Base-by-base conservation (phyloP, 176 grass and related monocot genomes). In the Carex cristatella region DNA sequence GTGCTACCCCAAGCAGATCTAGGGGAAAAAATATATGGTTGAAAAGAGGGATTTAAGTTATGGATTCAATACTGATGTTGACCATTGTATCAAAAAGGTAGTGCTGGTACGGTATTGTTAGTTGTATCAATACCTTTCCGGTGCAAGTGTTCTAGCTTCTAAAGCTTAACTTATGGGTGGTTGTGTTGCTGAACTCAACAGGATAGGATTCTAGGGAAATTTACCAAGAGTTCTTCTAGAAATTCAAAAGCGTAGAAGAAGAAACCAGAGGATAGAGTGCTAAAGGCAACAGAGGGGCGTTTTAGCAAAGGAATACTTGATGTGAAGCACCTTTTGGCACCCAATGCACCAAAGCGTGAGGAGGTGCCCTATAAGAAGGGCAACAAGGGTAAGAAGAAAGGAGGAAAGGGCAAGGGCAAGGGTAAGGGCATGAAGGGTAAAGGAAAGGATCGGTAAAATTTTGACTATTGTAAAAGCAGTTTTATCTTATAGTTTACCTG, bases 261-360 rank as follows among this genome's bases (percentile, higher is more conserved):
- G 31, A 95, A 88, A 37, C 90, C 88, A 82, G 96, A 92, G 67
- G 90, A 90, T 60, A 88, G 85, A 73, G 88, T 89, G 56, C 87
- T 95, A 13, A 94, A 67, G 87, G 91, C 90, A 2, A 95, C 87
- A 0, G 88, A 99, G 87, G 93, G 96, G n/a, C 85, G 65, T 79
- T 99, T 99, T 80, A 99, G 83, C 83, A 99, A 95, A 69, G 96
- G 95, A 85, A 87, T 98, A 83, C 90, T 95, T 63, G 81, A 99
- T 60, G 91, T 98, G 40, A 98, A 95, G 42, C 93, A 95, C 82
- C 87, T 99, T 27, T 81, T 94, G 71, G 67, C 70, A 11, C 87
- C 96, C 18, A 95, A 90, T 77, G 74, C 85, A 72, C 87, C 90
- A 0, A 85, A 71, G 87, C 64, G 28, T 23, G 69, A 85, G 64